Evolutionary conservation across 2,329 filamentous ascomycete species (phyloP), one percentile per base, ranked within the genome.

Genomic region (Pyrenophora tritici-repentis): DNA sequence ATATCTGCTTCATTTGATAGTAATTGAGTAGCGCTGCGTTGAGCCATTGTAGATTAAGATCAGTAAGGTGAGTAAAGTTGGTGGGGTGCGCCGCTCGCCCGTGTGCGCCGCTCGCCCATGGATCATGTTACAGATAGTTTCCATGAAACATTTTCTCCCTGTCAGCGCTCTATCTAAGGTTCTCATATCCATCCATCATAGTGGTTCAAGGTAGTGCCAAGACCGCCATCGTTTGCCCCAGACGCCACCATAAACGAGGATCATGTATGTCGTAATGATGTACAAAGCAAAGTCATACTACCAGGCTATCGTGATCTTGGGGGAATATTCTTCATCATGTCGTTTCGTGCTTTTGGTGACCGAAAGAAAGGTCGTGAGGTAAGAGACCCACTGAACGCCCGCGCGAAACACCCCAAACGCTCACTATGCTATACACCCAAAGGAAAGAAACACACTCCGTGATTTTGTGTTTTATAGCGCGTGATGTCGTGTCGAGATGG

Each of bases 381-480:
- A 46, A 57, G 50, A 43, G 46, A 50, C 49, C 55, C 42, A 46
- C 52, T 54, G 50, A 62, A 69, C 61, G 62, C 65, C 40, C 38
- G 43, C 53, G 50, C 51, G 38, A 57, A 68, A 72, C 66, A 62
- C 70, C 71, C 22, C 20, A 47, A 62, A 62, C 58, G 64, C 71
- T 70, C 63, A 63, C 69, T 73, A 72, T 73, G 67, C 70, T 69
- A 55, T 65, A 65, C 58, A 63, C 51, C 51, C 48, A 52, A 62
- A 59, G 56, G 62, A 53, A 42, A 54, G 55, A 53, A 48, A 52
- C 55, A 50, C 38, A 16, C 39, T 52, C 57, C 55, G 57, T 50
- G 49, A 49, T 49, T 54, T 53, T 53, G 40, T 59, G 24, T 59
- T 51, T 47, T 38, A 10, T 26, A 41, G 31, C 32, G 32, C 36